phyloP scores from a whole-genome alignment of 768 basidiomycete genomes.

The Wakefieldia striispora region DNA sequence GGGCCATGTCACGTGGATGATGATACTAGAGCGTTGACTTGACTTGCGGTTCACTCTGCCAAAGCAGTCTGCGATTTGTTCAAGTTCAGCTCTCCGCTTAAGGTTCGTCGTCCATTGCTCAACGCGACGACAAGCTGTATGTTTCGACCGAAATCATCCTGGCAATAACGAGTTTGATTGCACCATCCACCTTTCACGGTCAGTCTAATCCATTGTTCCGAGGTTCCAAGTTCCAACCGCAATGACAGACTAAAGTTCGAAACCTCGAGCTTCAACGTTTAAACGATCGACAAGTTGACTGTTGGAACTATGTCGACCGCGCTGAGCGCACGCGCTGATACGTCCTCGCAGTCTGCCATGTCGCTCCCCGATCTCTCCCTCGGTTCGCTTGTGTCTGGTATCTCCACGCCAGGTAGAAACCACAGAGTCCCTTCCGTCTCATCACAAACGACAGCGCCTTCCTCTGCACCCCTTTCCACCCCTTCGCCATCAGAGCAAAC shows the following conservation, averaged over 20 bases:
- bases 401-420: slow-evolving; percentile 50
- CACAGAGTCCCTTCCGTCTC: slow-evolving; percentile 49
- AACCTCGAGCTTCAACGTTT: no score
- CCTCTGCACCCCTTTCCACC: slow-evolving; percentile 49
- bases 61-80: no score
- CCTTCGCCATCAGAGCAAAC: slow-evolving; percentile 45
- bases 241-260: neutral
- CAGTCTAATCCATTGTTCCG: neutral
- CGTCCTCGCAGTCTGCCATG: slow-evolving; percentile 41
- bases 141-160: neutral
- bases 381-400: slow-evolving; percentile 50
- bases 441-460: slow-evolving; percentile 50
- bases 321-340: slow-evolving; percentile 38
- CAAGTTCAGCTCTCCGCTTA: no score
- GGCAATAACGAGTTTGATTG: slow-evolving; percentile 1
- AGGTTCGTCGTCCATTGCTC: neutral
- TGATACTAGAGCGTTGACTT: neutral
- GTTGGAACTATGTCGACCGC: slow-evolving; percentile 40
- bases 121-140: neutral
- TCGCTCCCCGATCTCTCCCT: slow-evolving; percentile 62
- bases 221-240: neutral
- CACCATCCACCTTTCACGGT: slow-evolving; percentile 1
- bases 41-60: no score
- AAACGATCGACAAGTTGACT: neutral
- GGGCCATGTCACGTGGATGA: slow-evolving; percentile 14